Evolutionary conservation across 176 grass and related monocot genomes (phyloP), one percentile per base, ranked within the genome.

Genomic region (Hsuehochloa calcarea): DNA sequence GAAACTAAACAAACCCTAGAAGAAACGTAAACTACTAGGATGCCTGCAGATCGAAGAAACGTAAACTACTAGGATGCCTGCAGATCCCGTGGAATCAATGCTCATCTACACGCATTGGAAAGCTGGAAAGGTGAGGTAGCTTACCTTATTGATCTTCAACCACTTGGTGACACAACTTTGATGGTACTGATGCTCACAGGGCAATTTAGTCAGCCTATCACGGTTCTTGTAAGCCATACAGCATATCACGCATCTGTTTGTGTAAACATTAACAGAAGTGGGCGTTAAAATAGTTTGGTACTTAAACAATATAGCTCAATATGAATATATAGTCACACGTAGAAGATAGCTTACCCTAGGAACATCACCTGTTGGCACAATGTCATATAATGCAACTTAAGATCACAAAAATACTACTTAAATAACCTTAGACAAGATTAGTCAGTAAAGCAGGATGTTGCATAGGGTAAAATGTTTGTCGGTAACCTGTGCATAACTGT

Each of bases 121-220:
- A 51, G 20, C 20, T 80, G 19, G 35, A 83, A 85, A 87, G 5
- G 31, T 1, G 8, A 71, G 39, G 19, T 68, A 81, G 27, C 19
- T 76, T 87, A 94, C 96, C 86, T 96, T 98, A 40, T 95, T 94
- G 80, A 98, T 98, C 74, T 86, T 95, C 74, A 98, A 78, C 91
- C 93, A 98, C 90, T 89, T 94, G 14, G 84, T 54, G 4, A 94
- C 82, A 89, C 96, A 98, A 79, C n/a, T 47, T 74, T 75, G 80
- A 86, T 94, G 93, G 67, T 98, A 98, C 44, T 92, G 88, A 89
- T 98, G 96, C 35, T 81, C 40, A 71, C 96, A 98, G 61, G 96
- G 88, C 86, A 98, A 91, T 70, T 55, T 94, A 65, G 79, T 92
- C 60, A 94, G 70, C 74, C 85, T 93, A 79, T 98, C 96, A 63